Evolutionary conservation across 2,329 filamentous ascomycete genomes (phyloP).

Genomic region (Cordyceps farinosa): DNA sequence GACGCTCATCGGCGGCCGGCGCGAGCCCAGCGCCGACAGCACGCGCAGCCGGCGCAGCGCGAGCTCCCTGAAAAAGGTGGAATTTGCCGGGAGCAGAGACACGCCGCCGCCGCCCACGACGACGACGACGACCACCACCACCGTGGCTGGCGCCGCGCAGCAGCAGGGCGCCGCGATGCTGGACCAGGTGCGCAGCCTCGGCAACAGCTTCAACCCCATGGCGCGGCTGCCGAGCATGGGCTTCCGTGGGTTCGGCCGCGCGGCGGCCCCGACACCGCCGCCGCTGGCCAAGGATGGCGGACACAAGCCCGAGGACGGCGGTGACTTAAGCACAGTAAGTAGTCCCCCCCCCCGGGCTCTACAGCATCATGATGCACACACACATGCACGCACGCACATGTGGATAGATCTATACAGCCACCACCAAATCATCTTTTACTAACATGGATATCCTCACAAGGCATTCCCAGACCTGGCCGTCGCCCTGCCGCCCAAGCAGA

Average conservation of each 20-base stretch:
- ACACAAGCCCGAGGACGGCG: slow-evolving; percentile 46
- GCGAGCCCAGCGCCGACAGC: slow-evolving; percentile 78
- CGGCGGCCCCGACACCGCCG: slow-evolving; percentile 34
- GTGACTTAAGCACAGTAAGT: slow-evolving; percentile 56
- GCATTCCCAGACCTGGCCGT: slow-evolving; percentile 59
- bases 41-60: slow-evolving; percentile 60
- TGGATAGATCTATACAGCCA: no score
- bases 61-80: slow-evolving; percentile 56
- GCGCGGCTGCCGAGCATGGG: slow-evolving; percentile 71
- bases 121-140: neutral
- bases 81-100: slow-evolving; percentile 42
- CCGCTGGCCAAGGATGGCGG: slow-evolving; percentile 38
- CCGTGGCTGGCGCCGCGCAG: slow-evolving; percentile 27
- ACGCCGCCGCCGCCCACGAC: neutral
- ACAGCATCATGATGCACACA: neutral
- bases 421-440: no score
- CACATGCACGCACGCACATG: no score
- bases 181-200: slow-evolving; percentile 77
- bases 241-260: slow-evolving; percentile 68
- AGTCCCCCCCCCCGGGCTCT: no score
- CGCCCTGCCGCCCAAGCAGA: slow-evolving; percentile 52
- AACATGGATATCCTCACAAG: slow-evolving; percentile 31
- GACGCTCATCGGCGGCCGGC: slow-evolving; percentile 67
- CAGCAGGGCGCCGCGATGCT: slow-evolving; percentile 58
- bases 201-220: slow-evolving; percentile 78